Conservation (phyloP, 352 stramenopile genomes). For the Globisporangium barbulae region DNA sequence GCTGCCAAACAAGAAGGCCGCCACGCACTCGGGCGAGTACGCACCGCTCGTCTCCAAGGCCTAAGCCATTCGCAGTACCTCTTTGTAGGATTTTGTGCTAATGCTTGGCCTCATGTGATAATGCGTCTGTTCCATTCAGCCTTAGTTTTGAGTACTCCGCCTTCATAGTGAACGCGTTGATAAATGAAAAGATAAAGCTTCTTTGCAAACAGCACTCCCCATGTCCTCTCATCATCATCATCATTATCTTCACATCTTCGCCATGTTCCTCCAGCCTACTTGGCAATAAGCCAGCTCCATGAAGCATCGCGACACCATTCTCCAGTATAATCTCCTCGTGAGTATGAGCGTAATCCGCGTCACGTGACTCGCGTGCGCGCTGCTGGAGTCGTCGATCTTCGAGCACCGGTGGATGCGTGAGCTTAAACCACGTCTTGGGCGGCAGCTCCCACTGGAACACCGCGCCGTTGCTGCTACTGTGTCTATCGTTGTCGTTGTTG, state of each 20-base stretch:
- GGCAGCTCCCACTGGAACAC: conserved; percentile 60
- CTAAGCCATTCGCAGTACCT: conserved; percentile 1
- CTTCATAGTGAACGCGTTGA: neutral
- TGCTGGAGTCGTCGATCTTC: conserved; percentile 63
- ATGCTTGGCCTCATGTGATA: neutral
- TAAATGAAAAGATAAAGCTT: neutral
- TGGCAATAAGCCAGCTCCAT: neutral
- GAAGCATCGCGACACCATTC: neutral
- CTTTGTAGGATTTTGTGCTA: neutral
- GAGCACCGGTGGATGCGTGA: conserved; percentile 53
- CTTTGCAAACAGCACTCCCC: neutral
- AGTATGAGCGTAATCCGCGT: neutral
- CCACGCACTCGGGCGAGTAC: conserved; percentile 13
- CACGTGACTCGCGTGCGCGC: no score
- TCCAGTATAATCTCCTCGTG: neutral
- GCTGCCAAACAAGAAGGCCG: conserved; percentile 15
- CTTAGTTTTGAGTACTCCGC: neutral
- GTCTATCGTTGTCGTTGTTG: neutral
- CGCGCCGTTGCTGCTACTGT: conserved; percentile 3
- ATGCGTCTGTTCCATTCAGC: neutral
- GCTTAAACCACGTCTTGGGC: conserved; percentile 76
- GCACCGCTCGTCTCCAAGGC: conserved; percentile 20
- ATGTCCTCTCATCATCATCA: neutral
- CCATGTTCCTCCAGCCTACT: no score
- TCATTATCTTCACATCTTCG: neutral